Evolutionary conservation across 2,329 filamentous ascomycete genomes (phyloP).

Genomic region (Penicillium hordei): DNA sequence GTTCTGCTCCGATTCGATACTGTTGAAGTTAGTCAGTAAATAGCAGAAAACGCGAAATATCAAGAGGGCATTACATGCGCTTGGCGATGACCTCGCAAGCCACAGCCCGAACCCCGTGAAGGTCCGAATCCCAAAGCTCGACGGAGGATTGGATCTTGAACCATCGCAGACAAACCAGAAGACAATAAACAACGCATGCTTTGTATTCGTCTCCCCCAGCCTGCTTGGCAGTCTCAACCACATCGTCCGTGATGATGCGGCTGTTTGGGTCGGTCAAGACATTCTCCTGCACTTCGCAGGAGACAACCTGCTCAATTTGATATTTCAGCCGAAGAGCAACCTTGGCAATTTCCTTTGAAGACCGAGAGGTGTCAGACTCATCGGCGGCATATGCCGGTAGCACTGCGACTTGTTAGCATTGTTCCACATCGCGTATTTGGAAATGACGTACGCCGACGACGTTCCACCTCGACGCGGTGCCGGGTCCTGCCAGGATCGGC

Average conservation of each 20-base stretch:
- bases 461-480: constrained; percentile 39
- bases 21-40: constrained; percentile 32
- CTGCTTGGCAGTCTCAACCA: constrained; percentile 76
- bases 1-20: constrained; percentile 84
- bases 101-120: constrained; percentile 73
- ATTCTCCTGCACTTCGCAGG: constrained; percentile 80
- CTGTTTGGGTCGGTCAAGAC: constrained; percentile 78
- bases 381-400: constrained; percentile 45
- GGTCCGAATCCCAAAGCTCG: constrained; percentile 89
- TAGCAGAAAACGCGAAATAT: background rate
- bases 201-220: constrained; percentile 74
- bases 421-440: constrained; percentile 7
- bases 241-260: constrained; percentile 75
- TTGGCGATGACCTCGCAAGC: constrained; percentile 95
- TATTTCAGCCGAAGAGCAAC: constrained; percentile 86
- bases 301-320: constrained; percentile 82
- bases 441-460: constrained; percentile 42
- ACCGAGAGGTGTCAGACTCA: constrained; percentile 61
- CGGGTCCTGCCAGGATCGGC: constrained; percentile 28
- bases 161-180: constrained; percentile 72
- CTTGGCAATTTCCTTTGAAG: constrained; percentile 80
- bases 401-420: constrained; percentile 33
- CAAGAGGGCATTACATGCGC: constrained; percentile 47
- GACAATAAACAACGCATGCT: constrained; percentile 79
- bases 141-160: constrained; percentile 75